These are phyloP conservation scores for Elsinoe arachidis DNA, from an alignment of 2,329 filamentous ascomycete genomes.

Conservation along the genomic window DNA sequence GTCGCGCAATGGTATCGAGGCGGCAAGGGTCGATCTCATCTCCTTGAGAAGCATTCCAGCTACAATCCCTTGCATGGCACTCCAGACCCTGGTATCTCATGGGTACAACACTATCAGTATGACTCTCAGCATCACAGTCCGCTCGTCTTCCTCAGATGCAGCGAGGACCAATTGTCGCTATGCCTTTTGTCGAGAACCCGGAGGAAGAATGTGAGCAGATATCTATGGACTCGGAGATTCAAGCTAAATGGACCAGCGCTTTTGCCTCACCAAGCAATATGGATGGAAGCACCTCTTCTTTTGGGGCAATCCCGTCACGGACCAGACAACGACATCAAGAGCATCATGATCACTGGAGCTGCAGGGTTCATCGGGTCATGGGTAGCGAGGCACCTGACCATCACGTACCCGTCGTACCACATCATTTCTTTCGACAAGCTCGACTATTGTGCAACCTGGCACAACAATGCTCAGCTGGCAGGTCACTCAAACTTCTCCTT, in stretches of 20 bases:
- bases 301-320: slow-evolving; percentile 62
- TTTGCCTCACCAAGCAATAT: slow-evolving; percentile 33
- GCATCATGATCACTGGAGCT: slow-evolving; percentile 76
- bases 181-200: slow-evolving; percentile 9
- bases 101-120: too few relatives aligned
- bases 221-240: not conserved
- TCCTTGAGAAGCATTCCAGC: too few relatives aligned
- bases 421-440: slow-evolving; percentile 78
- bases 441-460: slow-evolving; percentile 71
- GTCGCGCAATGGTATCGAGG: too few relatives aligned
- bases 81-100: too few relatives aligned
- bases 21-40: too few relatives aligned
- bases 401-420: slow-evolving; percentile 70
- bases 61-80: too few relatives aligned
- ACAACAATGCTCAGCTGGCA: slow-evolving; percentile 65
- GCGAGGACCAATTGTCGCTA: not conserved
- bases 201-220: slow-evolving; percentile 2
- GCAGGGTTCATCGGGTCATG: slow-evolving; percentile 82
- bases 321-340: slow-evolving; percentile 59
- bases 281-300: slow-evolving; percentile 63
- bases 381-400: slow-evolving; percentile 68
- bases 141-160: too few relatives aligned
- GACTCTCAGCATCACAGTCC: too few relatives aligned
- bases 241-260: not conserved
- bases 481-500: slow-evolving; percentile 65